Percentiles rank a stretch among this genome's conserved stretches.
Evolutionary conservation across 2,329 filamentous ascomycete genomes (phyloP).

Genomic region (Arthrobotrys musiformis): DNA sequence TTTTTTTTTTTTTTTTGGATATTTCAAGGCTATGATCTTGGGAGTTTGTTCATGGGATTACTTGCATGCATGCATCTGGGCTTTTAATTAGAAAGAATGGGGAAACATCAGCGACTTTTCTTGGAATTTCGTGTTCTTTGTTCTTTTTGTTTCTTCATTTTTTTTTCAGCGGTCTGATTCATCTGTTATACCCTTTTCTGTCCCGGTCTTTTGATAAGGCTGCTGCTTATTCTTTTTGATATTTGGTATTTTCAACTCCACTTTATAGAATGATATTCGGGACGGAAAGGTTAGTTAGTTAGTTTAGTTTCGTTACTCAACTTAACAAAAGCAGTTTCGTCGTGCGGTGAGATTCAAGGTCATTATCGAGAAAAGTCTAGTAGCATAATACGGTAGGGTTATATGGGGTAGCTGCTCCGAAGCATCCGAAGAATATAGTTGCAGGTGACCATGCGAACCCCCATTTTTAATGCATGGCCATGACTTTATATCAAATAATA

Average conservation of each 20-base stretch:
- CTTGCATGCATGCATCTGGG: neutral
- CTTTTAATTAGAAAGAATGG: constrained; percentile 5
- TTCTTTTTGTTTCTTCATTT: neutral
- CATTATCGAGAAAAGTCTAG: neutral
- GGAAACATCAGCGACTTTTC: neutral
- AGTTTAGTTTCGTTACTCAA: neutral
- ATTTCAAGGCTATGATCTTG: neutral
- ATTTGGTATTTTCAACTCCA: neutral
- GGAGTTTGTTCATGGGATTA: constrained; percentile 13
- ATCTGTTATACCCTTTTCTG: constrained; percentile 2
- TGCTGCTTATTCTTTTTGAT: neutral
- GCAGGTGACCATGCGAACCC: neutral
- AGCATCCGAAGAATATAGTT: neutral
- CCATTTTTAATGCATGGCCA: too few relatives aligned
- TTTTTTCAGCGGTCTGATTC: neutral
- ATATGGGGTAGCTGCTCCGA: neutral
- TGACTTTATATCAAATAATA: too few relatives aligned
- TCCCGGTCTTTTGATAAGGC: constrained; percentile 15
- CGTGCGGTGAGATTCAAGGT: constrained; percentile 2
- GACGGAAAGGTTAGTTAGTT: neutral
- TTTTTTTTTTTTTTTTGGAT: neutral
- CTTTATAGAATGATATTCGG: constrained; percentile 4
- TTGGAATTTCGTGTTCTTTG: too few relatives aligned
- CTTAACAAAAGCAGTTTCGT: neutral
- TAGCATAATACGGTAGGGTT: neutral